Base-by-base conservation (phyloP, 345 rosid species). In the Boechera retrofracta region DNA sequence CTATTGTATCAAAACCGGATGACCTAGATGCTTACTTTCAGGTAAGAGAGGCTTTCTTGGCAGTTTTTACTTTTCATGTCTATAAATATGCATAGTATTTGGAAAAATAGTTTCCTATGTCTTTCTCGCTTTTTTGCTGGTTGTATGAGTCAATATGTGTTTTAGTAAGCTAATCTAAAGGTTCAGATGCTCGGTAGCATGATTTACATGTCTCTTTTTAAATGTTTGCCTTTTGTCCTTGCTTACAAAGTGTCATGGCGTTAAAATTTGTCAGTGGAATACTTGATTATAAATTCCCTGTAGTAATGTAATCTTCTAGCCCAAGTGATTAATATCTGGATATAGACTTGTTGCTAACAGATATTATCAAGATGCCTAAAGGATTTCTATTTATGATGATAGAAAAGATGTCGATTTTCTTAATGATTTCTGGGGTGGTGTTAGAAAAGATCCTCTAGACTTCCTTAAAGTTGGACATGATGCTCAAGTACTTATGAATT, bases 21-120 rank as follows among this genome's bases (percentile, higher is more conserved):
- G 97, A 89, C 74, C 65, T 87, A 76, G 75, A 53, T 80, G 86
- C 82, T 80, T 73, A 82, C 64, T 80, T 81, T 85, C 84, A 91
- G 98, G 98, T 94, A 80, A 79, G 56, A 52, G 35, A 67, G 58
- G 24, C 71, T 60, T 73, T 67, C 64, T 52, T 59, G 82, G 74
- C 32, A 65, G 64, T 66, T 58, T 39, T 65, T 24, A 16, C 35
- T 64, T 47, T 55, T 61, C 39, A 53, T 55, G 64, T 69, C 55
- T 64, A 45, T 36, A 70, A 29, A 39, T 69, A 47, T 63, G 71
- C 52, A 8, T 24, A 61, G 33, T 51, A 12, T 44, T 5, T 39
- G 24, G 49, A 11, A 38, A 65, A 7, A 18, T 21, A 63, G 63
- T 65, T 49, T 74, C 36, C 36, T 32, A 54, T 74, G 26, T 41